Evolutionary conservation across 352 stramenopile genomes (phyloP).

Genomic region (Phytopythium boreale): DNA sequence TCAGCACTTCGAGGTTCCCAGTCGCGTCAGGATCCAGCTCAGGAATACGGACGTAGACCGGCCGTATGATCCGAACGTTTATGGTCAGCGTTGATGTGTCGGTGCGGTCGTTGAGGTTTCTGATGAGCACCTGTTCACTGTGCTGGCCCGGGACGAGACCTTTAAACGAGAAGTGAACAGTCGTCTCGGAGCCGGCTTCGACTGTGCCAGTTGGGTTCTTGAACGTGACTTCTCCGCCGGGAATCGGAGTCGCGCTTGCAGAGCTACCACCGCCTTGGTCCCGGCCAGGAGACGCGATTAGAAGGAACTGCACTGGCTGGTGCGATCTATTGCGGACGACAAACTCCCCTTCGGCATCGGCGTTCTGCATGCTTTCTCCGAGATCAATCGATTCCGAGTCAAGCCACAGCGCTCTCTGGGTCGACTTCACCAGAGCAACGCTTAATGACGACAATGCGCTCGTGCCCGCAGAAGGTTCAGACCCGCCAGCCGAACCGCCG

Average conservation of each 20-base stretch:
- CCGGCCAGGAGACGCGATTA: conserved; percentile 46
- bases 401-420: conserved; percentile 63
- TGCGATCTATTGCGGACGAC: conserved; percentile 68
- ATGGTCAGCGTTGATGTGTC: conserved; percentile 72
- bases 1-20: conserved; percentile 65
- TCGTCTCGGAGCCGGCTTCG: conserved; percentile 38
- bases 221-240: conserved; percentile 65
- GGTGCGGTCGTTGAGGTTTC: conserved; percentile 81
- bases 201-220: conserved; percentile 73
- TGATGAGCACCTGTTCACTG: conserved; percentile 72
- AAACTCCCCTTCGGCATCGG: conserved; percentile 52
- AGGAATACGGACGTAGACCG: conserved; percentile 82
- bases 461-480: background rate
- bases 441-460: conserved; percentile 29
- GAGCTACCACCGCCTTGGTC: conserved; percentile 22
- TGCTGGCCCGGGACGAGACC: conserved; percentile 65
- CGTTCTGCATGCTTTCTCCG: conserved; percentile 72
- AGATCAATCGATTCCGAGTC: conserved; percentile 71
- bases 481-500: background rate
- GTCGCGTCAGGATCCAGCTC: conserved; percentile 78
- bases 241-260: conserved; percentile 15
- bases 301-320: conserved; percentile 67
- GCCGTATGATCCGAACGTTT: conserved; percentile 60
- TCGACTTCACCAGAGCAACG: conserved; percentile 64
- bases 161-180: conserved; percentile 70